Evolutionary conservation across 345 rosid species (phyloP), one percentile per base, ranked within the genome.

Genomic region (Lagerstroemia speciosa): DNA sequence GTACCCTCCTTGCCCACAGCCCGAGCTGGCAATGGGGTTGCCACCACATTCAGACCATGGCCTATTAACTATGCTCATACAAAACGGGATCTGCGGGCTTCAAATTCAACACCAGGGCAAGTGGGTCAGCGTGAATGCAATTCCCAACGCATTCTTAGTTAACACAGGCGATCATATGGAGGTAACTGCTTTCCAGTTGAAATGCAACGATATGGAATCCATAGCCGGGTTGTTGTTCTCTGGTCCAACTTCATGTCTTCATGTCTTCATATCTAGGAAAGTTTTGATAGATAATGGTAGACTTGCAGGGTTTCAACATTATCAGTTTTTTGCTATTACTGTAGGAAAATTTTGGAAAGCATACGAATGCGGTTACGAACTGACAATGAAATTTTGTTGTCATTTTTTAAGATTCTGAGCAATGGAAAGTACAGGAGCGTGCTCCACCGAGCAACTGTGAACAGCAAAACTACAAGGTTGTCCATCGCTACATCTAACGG

Each of bases 11-110:
- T 86, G 91, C 70, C 84, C 85, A 19, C 80, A 81, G 67, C 91
- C 91, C 24, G 83, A 82, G 16, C 80, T 73, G 1, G 87, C 84
- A 27, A 82, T 86, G 81, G 92, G 92, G 2, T 0, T 87, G 69
- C 82, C 87, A 0, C 80, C 89, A 32, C 92, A 87, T 64, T 80
- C 92, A 0, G 87, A 84, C 46, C 87, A 87, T 11, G 83, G 92
- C 57, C 79, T 84, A n/a, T 46, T 84, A 27, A 83, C 89, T 3
- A 40, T 84, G 38, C 77, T 87, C 0, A 69, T 70, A 6, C 82
- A 83, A 3, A 85, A 84, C 40, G 85, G 76, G 53, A 46, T 73
- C 8, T 70, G 69, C 31, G 87, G 89, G 38, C 87, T 87, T 45
- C 86, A 85, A 66, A 63, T 87, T 29, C 67, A 69, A 2, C 89